Conservation (phyloP, 2,329 filamentous ascomycete genomes). For the Chaetomium strumarium region DNA sequence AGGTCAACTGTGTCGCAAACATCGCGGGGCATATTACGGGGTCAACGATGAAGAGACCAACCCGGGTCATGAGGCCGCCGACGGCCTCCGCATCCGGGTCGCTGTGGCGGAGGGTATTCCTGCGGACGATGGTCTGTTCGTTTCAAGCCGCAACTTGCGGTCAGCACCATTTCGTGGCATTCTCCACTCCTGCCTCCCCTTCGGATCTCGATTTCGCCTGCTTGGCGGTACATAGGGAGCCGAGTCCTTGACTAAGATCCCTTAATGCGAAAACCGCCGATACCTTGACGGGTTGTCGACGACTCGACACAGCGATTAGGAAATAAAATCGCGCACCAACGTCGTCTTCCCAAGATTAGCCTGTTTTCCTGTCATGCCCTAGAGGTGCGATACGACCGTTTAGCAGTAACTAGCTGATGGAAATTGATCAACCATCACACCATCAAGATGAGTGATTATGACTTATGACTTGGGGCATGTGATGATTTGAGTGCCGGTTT, state of each 20-base stretch:
- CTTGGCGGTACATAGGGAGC: too few species aligned
- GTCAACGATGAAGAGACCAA: not conserved
- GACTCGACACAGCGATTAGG: slow-evolving; percentile 4
- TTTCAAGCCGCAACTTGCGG: slow-evolving; percentile 24
- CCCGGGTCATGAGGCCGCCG: not conserved
- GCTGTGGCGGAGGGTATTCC: not conserved
- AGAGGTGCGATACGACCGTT: not conserved
- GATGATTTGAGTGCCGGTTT: too few species aligned
- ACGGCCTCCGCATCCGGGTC: not conserved
- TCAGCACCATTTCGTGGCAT: slow-evolving; percentile 14
- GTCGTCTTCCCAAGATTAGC: slow-evolving; percentile 11
- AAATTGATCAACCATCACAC: too few species aligned
- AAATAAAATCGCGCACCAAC: slow-evolving; percentile 23
- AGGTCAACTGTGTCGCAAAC: slow-evolving; percentile 1
- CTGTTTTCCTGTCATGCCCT: slow-evolving; percentile 9
- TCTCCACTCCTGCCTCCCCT: slow-evolving; percentile 4
- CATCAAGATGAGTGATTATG: not conserved
- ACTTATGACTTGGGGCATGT: not conserved
- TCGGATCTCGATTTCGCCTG: slow-evolving; percentile 7
- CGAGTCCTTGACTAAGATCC: slow-evolving; percentile 3
- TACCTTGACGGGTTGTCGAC: not conserved
- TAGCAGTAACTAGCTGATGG: not conserved
- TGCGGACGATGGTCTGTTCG: slow-evolving; percentile 9
- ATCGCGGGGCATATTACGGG: not conserved
- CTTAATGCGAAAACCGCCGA: slow-evolving; percentile 7